Evolutionary conservation across 176 grass and related monocot genomes (phyloP), one percentile per base, ranked within the genome.

Genomic region (Calamus simplicifolius): DNA sequence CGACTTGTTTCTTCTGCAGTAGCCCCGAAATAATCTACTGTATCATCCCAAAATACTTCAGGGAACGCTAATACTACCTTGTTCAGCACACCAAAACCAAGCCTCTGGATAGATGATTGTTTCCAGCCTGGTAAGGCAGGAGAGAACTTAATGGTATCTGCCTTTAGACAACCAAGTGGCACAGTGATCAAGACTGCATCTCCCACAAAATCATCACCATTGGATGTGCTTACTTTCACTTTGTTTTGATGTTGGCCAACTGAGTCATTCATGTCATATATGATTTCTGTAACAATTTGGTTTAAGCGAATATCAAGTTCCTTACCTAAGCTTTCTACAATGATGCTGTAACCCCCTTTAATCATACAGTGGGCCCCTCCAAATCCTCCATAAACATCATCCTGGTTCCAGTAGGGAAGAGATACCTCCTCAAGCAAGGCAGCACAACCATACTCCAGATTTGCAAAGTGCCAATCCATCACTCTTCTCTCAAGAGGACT

Each of bases 301-400:
- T 85, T 92, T 72, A 92, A 83, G 29, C 48, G 76, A 73, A 98
- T 71, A 89, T 92, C 84, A 77, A 98, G 71, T 77, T 87, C 93
- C 65, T 85, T 69, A 18, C 82, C 75, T 73, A 98, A 67, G 52
- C 67, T 89, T 67, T 85, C 67, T 56, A 92, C 55, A 82, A 98
- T 84, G 73, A 75, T 76, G 54, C 66, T 83, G 57, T 88, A 98
- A 49, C 93, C 93, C 61, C 93, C 93, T 85, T 98, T 98, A 62
- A 98, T 92, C 93, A 98, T 98, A 77, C 93, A 98, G 73, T 98
- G 93, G 67, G 93, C 48, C 55, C 93, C 93, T 63, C 93, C 93
- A 25, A 98, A 98, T 43, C 93, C 93, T 85, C 93, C 93, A 70
- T 98, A 98, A 19, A 80, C 81, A 81, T 88, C 93, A 77, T 98